Evolutionary conservation across 352 stramenopile species (phyloP).

Genomic region (Phytopythium vexans): DNA sequence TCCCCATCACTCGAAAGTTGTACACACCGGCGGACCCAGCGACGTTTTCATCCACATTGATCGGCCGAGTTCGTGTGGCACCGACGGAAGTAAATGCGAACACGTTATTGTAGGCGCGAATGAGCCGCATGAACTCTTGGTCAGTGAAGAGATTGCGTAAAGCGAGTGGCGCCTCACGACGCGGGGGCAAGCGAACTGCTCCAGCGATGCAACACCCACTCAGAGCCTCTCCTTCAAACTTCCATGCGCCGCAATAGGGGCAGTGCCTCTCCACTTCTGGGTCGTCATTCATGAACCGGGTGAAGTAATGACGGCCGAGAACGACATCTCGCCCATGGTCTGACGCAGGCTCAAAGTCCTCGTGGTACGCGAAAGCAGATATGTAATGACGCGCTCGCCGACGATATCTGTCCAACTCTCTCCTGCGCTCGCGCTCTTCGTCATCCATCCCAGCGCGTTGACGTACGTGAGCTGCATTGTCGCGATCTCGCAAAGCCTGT

Average conservation of each 20-base stretch:
- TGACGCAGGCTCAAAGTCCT: no score
- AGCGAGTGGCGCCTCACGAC: background rate
- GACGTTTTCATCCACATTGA: constrained; percentile 1
- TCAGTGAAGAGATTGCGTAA: constrained; percentile 1
- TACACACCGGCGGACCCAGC: constrained; percentile 1
- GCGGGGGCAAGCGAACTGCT: background rate
- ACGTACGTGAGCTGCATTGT: no score
- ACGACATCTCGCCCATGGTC: no score
- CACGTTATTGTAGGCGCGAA: constrained; percentile 11
- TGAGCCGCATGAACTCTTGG: constrained; percentile 1
- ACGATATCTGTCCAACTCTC: no score
- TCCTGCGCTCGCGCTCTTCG: no score
- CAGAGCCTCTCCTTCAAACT: background rate
- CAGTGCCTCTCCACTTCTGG: no score
- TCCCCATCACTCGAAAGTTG: constrained; percentile 2
- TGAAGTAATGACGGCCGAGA: no score
- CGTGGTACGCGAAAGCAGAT: no score
- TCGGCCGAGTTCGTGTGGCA: background rate
- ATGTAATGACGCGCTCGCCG: no score
- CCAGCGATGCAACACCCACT: background rate
- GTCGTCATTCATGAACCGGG: no score
- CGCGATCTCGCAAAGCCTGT: no score
- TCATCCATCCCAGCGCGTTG: no score
- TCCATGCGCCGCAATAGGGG: constrained; percentile 6
- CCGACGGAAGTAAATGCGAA: constrained; percentile 12